These are phyloP conservation scores for Ceratocystis lukuohia DNA, from an alignment of 2,329 filamentous ascomycete species.

Conservation along the genomic window DNA sequence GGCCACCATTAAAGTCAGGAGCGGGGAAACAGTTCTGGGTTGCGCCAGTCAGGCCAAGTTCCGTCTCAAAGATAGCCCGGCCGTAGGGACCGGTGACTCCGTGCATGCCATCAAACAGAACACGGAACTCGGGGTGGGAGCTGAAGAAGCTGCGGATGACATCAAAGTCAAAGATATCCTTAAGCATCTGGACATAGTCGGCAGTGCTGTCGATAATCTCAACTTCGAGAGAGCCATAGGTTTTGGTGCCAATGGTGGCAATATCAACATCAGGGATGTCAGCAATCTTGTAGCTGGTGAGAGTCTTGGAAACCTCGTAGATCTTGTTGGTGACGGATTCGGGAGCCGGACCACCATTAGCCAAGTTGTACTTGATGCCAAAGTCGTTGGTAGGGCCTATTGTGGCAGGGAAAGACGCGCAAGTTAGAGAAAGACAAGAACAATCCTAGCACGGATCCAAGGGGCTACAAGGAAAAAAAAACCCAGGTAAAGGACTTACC, in stretches of 20 bases:
- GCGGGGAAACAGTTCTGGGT: constrained; percentile 87
- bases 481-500: constrained; percentile 41
- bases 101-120: constrained; percentile 87
- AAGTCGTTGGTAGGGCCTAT: constrained; percentile 86
- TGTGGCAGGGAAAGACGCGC: not conserved
- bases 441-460: not conserved
- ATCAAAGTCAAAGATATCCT: constrained; percentile 96
- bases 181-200: constrained; percentile 90
- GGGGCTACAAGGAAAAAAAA: too few relatives aligned
- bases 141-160: constrained; percentile 90
- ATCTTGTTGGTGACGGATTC: constrained; percentile 98
- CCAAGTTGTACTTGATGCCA: constrained; percentile 98
- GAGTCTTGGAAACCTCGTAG: constrained; percentile 75
- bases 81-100: constrained; percentile 95
- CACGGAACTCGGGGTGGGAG: constrained; percentile 80
- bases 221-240: constrained; percentile 76
- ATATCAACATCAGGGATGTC: constrained; percentile 81
- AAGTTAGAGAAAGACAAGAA: constrained; percentile 2
- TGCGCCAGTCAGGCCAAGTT: constrained; percentile 65
- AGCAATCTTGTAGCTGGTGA: constrained; percentile 84
- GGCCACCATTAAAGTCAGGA: constrained; percentile 91
- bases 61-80: constrained; percentile 84
- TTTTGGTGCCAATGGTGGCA: constrained; percentile 65
- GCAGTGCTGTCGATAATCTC: constrained; percentile 87
- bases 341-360: constrained; percentile 89